A percentile compares a stretch with the other conserved stretches of the same genome.
Conservation (phyloP, 352 stramenopile species). For the Pythium plurisporium region DNA sequence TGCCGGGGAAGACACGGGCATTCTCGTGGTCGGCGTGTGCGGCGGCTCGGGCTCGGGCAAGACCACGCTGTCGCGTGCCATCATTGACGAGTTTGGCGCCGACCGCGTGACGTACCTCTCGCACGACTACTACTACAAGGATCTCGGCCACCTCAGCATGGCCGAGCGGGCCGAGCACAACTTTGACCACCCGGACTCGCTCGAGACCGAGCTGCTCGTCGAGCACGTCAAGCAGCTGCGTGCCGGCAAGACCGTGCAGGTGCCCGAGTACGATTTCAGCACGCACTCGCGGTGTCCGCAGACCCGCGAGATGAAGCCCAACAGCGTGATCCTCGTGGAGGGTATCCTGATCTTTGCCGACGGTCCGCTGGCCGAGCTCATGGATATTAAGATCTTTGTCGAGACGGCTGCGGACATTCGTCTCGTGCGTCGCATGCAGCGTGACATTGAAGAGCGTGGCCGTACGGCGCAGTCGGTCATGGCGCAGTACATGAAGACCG, state of each 20-base stretch:
- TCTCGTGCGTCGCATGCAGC: conserved; percentile 89
- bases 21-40: conserved; percentile 90
- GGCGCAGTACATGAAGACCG: conserved; percentile 96
- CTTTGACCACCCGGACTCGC: conserved; percentile 96
- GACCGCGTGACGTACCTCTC: conserved; percentile 92
- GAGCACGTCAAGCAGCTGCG: conserved; percentile 87
- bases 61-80: conserved; percentile 87
- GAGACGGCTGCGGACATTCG: conserved; percentile 94
- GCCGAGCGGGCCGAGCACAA: conserved; percentile 91
- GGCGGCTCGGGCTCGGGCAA: conserved; percentile 90
- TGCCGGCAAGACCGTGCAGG: conserved; percentile 79
- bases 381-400: conserved; percentile 98
- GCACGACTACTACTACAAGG: conserved; percentile 97
- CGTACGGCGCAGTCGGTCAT: conserved; percentile 94
- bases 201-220: conserved; percentile 94
- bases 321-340: conserved; percentile 94
- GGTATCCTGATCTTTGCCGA: conserved; percentile 97
- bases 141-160: conserved; percentile 84
- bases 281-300: conserved; percentile 88
- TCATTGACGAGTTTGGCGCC: conserved; percentile 86
- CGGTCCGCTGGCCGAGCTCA: conserved; percentile 80
- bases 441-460: conserved; percentile 94
- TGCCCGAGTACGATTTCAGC: conserved; percentile 95
- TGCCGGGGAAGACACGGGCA: conserved; percentile 43
- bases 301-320: conserved; percentile 78